Conservation (phyloP, 2,329 filamentous ascomycete species). For the Colletotrichum camelliae region DNA sequence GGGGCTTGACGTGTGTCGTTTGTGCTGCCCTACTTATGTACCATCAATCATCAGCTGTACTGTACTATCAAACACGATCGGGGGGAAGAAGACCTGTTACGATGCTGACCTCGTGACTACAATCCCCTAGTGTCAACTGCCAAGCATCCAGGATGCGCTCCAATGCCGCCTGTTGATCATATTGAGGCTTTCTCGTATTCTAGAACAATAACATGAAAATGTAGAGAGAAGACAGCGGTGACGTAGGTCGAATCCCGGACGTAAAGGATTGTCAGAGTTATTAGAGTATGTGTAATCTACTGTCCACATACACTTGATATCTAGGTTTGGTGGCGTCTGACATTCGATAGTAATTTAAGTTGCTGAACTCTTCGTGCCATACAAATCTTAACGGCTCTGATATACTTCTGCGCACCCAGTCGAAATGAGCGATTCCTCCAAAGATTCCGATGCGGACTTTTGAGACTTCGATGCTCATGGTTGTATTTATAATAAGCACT, state of each 20-base stretch:
- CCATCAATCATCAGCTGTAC: accelerated
- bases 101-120: background rate
- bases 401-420: too few relatives aligned
- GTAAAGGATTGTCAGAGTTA: background rate
- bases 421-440: too few relatives aligned
- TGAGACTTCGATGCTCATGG: too few relatives aligned
- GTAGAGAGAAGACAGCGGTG: background rate
- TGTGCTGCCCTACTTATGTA: background rate
- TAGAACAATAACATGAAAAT: accelerated
- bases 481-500: too few relatives aligned
- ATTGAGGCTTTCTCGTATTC: background rate
- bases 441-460: too few relatives aligned
- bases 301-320: background rate
- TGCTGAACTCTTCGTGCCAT: too few relatives aligned
- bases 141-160: accelerated
- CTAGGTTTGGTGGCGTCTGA: too few relatives aligned
- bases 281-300: background rate
- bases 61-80: background rate
- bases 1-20: accelerated
- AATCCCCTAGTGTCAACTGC: background rate
- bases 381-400: too few relatives aligned
- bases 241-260: background rate
- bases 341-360: too few relatives aligned
- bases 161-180: background rate
- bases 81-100: accelerated